Base-by-base conservation (phyloP, 495 filamentous ascomycete genomes). In the Evansstolkia leycettana region DNA sequence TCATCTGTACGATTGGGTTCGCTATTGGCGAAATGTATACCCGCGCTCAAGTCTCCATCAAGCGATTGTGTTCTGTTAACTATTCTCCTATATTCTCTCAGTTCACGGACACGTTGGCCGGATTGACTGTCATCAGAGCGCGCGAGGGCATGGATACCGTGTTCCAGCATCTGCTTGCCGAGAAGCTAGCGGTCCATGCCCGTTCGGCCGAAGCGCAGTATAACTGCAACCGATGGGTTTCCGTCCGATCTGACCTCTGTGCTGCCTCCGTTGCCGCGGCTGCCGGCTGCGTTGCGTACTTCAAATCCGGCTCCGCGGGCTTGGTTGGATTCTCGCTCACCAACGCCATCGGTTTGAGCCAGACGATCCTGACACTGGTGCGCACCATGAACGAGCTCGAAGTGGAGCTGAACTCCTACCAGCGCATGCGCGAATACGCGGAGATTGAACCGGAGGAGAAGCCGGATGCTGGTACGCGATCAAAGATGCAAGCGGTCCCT, bases 181-280 rank as follows among this genome's bases (percentile, higher is more conserved):
- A 62, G 3, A 57, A 57, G 33, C 26, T 68, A 19, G 53, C 58
- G 4, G 50, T 56, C 0, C 54, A 57, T 27, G 52, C 55, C 15
- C 54, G 53, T 3, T 48, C 62, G 3, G 47, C 50, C 1, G 64
- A 69, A 35, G 54, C 67, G 3, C 58, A 61, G 12, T 67, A 59
- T 36, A 69, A 69, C 43, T 57, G 58, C 35, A 70, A 70, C 39
- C 60, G 65, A 28, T 70, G 67, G 67, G 60, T 70, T 2, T 54
- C 62, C 1, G 50, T 70, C 5, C 58, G 65, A 14, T 46, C 65
- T 11, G 65, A 70, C 40, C 53, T 67, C 45, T 57, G 64, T 38
- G 64, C 65, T 1, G 63, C 67, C 5, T 40, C 63, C 2, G 63
- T 70, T 10, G 58, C 58, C 13, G 52, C 64, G 3, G 52, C 51